A percentile compares a stretch with the other conserved stretches of the same genome.
Evolutionary conservation across 2,329 filamentous ascomycete genomes (phyloP).

Genomic region (Fusarium oxysporum): DNA sequence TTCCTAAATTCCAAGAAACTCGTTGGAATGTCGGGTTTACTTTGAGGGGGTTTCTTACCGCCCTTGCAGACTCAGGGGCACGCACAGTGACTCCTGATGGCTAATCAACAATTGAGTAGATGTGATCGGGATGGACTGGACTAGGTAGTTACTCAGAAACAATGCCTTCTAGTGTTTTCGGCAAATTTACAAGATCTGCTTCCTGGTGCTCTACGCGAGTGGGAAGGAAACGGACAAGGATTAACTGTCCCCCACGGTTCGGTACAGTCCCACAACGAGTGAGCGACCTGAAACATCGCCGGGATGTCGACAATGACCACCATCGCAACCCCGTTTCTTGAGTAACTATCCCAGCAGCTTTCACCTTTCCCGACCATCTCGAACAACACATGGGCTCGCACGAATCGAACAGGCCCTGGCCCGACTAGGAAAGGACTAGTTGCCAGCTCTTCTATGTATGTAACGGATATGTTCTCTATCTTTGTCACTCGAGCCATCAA

Average conservation of each 20-base stretch:
- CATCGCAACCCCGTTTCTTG: conserved; percentile 27
- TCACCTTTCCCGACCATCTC: conserved; percentile 8
- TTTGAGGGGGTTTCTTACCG: neutral
- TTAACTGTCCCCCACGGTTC: conserved; percentile 32
- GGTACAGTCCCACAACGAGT: conserved; percentile 38
- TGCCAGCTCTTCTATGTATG: conserved; percentile 6
- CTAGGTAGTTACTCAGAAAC: neutral
- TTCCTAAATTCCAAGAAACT: conserved; percentile 2
- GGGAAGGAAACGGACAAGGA: conserved; percentile 28
- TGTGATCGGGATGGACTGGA: neutral
- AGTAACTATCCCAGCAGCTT: conserved; percentile 24
- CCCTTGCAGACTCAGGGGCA: conserved; percentile 21
- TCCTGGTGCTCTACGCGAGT: neutral
- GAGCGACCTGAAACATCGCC: conserved; percentile 45
- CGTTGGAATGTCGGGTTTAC: conserved; percentile 16
- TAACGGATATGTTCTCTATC: conserved; percentile 7
- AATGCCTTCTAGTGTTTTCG: conserved; percentile 2
- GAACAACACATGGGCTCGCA: neutral
- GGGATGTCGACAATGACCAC: conserved; percentile 31
- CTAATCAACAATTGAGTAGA: neutral
- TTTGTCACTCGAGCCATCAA: conserved; percentile 3
- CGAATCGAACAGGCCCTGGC: neutral
- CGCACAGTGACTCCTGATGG: neutral
- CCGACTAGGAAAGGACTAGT: neutral
- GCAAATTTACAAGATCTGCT: neutral